A percentile compares a stretch with the other conserved stretches of the same genome.
These are phyloP conservation scores for Candida palmyrensis DNA, from an alignment of 805 yeast genomes.

Conservation along the genomic window DNA sequence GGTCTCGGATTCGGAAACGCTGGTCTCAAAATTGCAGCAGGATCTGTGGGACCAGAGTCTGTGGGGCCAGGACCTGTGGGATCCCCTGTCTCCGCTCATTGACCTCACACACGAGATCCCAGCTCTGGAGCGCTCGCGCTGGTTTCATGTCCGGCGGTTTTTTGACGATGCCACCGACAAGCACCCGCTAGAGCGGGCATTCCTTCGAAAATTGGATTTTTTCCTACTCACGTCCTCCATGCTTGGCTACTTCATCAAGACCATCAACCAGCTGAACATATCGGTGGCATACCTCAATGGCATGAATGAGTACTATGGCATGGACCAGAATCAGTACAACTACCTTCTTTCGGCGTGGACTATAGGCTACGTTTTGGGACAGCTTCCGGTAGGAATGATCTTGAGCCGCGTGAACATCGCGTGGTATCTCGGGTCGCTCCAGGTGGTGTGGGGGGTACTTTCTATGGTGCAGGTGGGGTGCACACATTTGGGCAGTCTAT, in stretches of 20 bases:
- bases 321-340: constrained; percentile 36
- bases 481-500: constrained; percentile 17
- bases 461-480: constrained; percentile 33
- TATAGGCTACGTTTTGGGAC: constrained; percentile 42
- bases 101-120: too few species aligned
- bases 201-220: constrained; percentile 50
- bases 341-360: constrained; percentile 35
- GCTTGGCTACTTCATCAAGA: constrained; percentile 40
- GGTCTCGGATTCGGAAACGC: too few species aligned
- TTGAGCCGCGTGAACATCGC: constrained; percentile 39
- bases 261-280: constrained; percentile 30
- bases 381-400: constrained; percentile 39
- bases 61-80: too few species aligned
- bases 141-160: constrained; percentile 4
- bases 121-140: too few species aligned
- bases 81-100: too few species aligned
- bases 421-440: constrained; percentile 39
- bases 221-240: constrained; percentile 46
- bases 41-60: too few species aligned
- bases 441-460: constrained; percentile 40
- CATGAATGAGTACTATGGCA: constrained; percentile 30
- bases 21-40: too few species aligned
- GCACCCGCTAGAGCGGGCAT: constrained; percentile 34
- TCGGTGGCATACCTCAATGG: constrained; percentile 38
- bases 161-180: constrained; percentile 29